phyloP scores from a whole-genome alignment of 306 rosid species.

The Quercus ilex region DNA sequence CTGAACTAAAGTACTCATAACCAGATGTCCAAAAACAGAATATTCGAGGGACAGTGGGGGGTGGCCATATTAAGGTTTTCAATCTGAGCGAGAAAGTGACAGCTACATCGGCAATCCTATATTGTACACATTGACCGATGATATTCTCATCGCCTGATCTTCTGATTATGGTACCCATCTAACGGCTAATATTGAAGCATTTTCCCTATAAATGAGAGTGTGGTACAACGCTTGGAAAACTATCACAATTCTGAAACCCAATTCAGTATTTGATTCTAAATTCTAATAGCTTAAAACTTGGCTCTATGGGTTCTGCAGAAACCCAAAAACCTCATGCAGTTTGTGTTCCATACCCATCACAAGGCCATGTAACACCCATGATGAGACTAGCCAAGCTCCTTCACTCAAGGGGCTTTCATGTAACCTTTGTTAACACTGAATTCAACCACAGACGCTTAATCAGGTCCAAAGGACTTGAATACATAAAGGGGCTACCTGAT shows the following conservation, averaged over 20 bases:
- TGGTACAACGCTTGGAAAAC: not conserved
- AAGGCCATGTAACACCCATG: constrained; percentile 36
- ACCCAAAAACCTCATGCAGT: constrained; percentile 30
- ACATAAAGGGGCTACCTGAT: constrained; percentile 1
- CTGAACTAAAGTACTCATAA: no score
- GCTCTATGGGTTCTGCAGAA: constrained; percentile 2
- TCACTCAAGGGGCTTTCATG: constrained; percentile 23
- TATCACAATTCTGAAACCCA: not conserved
- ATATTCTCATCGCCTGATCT: no score
- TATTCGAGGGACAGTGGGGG: no score
- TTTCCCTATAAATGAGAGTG: not conserved
- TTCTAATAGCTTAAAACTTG: not conserved
- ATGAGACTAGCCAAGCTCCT: constrained; percentile 32
- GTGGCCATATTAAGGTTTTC: no score
- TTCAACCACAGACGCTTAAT: constrained; percentile 17
- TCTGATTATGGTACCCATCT: not conserved
- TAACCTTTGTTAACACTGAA: constrained; percentile 30
- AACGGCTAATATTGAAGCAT: not conserved
- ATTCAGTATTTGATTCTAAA: not conserved
- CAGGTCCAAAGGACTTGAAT: constrained; percentile 12
- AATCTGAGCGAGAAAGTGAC: no score
- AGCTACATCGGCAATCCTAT: no score
- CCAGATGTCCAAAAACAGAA: no score
- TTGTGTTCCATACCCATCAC: constrained; percentile 32
- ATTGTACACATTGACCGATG: no score